phyloP scores from a whole-genome alignment of 2,329 filamentous ascomycete genomes.

The Ophiostoma himal-ulmi region DNA sequence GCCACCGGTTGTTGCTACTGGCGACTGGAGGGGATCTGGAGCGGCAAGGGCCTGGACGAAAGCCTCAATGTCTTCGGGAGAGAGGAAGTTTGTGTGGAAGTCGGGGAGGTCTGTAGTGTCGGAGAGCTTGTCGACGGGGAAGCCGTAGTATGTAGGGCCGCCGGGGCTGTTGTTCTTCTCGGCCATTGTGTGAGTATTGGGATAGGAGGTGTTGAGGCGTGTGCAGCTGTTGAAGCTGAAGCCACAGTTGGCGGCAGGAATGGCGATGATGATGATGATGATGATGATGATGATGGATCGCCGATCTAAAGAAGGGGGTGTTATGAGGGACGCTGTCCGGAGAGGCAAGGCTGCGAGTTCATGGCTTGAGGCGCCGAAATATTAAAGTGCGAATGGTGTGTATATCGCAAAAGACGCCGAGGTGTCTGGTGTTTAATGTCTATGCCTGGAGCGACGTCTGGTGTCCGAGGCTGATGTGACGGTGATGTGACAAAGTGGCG shows the following conservation, averaged over 20 bases:
- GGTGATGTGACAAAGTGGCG: background rate
- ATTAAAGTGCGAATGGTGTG: background rate
- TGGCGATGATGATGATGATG: background rate
- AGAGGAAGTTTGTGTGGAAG: slow-evolving; percentile 69
- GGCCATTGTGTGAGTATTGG: slow-evolving; percentile 11
- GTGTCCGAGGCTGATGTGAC: background rate
- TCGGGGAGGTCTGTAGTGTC: slow-evolving; percentile 71
- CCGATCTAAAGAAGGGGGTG: background rate
- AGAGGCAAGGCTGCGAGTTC: background rate
- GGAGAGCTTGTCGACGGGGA: slow-evolving; percentile 55
- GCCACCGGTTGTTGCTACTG: slow-evolving; percentile 40
- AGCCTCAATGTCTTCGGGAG: slow-evolving; percentile 63
- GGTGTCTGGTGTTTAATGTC: background rate
- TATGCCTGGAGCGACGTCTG: background rate
- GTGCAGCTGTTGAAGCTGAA: background rate
- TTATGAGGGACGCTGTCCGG: slow-evolving; percentile 11
- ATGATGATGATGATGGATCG: background rate
- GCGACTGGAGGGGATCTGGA: slow-evolving; percentile 65
- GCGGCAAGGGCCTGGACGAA: slow-evolving; percentile 80
- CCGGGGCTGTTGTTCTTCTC: slow-evolving; percentile 15
- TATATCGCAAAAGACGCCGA: background rate
- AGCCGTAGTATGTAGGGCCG: slow-evolving; percentile 43
- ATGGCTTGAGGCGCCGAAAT: background rate
- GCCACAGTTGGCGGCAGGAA: background rate
- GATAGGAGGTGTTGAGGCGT: background rate